Percentiles rank a stretch among this genome's conserved stretches.
These are phyloP conservation scores for Barnettozyma wickerhamii DNA, from an alignment of 805 yeast genomes.

Conservation along the genomic window DNA sequence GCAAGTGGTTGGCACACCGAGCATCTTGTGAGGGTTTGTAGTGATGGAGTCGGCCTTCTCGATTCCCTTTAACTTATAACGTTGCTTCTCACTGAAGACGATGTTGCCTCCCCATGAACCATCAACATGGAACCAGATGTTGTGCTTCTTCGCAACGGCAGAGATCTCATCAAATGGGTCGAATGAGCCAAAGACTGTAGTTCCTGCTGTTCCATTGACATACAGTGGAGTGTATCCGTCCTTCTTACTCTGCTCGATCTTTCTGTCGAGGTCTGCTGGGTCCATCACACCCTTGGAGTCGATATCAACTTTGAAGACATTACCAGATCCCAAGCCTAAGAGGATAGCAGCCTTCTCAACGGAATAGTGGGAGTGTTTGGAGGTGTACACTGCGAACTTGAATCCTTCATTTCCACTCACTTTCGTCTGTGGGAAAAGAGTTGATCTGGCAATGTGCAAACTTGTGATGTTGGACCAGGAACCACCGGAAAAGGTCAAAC, in stretches of 20 bases:
- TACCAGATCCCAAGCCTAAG: conserved; percentile 61
- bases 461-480: conserved; percentile 82
- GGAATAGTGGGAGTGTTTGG: conserved; percentile 73
- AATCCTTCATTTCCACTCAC: conserved; percentile 46
- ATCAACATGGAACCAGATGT: conserved; percentile 79
- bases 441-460: conserved; percentile 69
- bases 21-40: conserved; percentile 81
- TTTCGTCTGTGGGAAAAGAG: conserved; percentile 66
- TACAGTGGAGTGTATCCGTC: conserved; percentile 71
- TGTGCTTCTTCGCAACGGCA: conserved; percentile 45
- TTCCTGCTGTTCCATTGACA: conserved; percentile 82
- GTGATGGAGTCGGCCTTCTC: conserved; percentile 73
- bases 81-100: conserved; percentile 52
- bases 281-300: conserved; percentile 54
- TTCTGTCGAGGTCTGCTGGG: conserved; percentile 38
- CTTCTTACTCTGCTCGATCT: conserved; percentile 38
- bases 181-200: conserved; percentile 82
- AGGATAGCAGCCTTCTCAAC: conserved; percentile 79
- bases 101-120: conserved; percentile 93
- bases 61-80: conserved; percentile 48
- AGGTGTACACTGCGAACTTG: conserved; percentile 67
- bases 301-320: conserved; percentile 62
- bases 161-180: conserved; percentile 61
- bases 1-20: conserved; percentile 79
- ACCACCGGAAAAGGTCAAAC: conserved; percentile 83